phyloP scores from a whole-genome alignment of 352 stramenopile genomes.

The Pythium chondricola region DNA sequence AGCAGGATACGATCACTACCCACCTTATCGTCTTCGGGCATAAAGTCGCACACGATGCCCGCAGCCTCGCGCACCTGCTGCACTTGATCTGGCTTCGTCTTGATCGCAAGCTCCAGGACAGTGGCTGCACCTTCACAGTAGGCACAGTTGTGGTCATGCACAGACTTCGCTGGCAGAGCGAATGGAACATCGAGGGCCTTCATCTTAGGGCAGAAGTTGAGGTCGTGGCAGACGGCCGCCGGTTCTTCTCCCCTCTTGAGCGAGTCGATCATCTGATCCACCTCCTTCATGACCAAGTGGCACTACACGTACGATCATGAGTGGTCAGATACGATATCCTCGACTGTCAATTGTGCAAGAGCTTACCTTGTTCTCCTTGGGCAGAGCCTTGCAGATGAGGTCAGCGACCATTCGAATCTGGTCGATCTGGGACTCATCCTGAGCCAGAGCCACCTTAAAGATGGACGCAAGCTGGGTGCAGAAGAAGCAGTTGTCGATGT shows the following conservation, averaged over 20 bases:
- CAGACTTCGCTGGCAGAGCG: not conserved
- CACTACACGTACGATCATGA: conserved; percentile 34
- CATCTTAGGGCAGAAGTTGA: conserved; percentile 43
- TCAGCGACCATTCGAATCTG: conserved; percentile 59
- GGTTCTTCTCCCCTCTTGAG: conserved; percentile 59
- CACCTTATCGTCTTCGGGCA: conserved; percentile 57
- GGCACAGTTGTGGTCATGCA: conserved; percentile 28
- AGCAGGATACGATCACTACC: not conserved
- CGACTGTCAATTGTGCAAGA: no score
- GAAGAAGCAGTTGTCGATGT: conserved; percentile 44
- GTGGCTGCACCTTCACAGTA: conserved; percentile 65
- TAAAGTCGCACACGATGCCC: conserved; percentile 57
- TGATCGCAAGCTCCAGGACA: conserved; percentile 49
- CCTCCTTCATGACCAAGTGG: conserved; percentile 47
- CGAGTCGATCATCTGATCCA: conserved; percentile 54
- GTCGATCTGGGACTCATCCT: conserved; percentile 45
- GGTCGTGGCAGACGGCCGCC: conserved; percentile 52
- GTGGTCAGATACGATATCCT: no score
- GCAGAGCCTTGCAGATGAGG: conserved; percentile 52
- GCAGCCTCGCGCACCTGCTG: conserved; percentile 54
- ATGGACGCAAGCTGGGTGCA: conserved; percentile 59
- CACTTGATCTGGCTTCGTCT: conserved; percentile 51
- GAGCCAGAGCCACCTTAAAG: conserved; percentile 42
- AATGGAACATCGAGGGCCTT: not conserved
- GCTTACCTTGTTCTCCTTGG: conserved; percentile 53